Evolutionary conservation across 2,329 filamentous ascomycete species (phyloP).

Genomic region (Harringtonia lauricola): DNA sequence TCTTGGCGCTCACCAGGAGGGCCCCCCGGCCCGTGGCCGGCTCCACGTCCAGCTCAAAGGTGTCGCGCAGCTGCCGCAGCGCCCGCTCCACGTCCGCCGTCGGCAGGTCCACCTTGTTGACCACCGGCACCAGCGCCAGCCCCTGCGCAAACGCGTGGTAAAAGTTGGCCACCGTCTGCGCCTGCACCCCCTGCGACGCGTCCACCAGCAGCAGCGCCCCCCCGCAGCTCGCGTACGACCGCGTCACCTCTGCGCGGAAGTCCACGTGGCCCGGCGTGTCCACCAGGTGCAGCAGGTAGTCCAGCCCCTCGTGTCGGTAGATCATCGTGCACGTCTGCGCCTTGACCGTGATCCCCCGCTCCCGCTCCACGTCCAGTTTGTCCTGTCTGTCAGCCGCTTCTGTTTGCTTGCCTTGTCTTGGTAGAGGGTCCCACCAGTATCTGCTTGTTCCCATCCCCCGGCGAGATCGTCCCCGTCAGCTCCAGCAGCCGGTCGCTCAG

Average conservation of each 20-base stretch:
- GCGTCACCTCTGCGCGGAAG: conserved; percentile 89
- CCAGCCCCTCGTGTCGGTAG: conserved; percentile 72
- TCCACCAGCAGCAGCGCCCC: conserved; percentile 89
- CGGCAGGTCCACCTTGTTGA: conserved; percentile 94
- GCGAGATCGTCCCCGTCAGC: conserved; percentile 82
- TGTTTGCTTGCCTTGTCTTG: too few species aligned
- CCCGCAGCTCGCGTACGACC: conserved; percentile 92
- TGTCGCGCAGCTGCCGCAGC: conserved; percentile 72
- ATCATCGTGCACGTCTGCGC: conserved; percentile 98
- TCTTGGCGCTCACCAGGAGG: conserved; percentile 78
- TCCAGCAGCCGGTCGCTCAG: conserved; percentile 87
- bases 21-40: conserved; percentile 40
- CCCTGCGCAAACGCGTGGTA: conserved; percentile 93
- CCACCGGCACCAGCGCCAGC: conserved; percentile 73
- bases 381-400: conserved; percentile 38
- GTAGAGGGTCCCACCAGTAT: conserved; percentile 60
- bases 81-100: conserved; percentile 81
- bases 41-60: conserved; percentile 76
- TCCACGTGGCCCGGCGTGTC: conserved; percentile 97
- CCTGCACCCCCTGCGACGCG: conserved; percentile 92
- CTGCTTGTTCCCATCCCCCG: conserved; percentile 78
- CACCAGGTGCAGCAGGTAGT: conserved; percentile 90
- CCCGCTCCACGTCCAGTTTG: conserved; percentile 91
- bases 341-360: conserved; percentile 96
- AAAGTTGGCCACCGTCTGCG: conserved; percentile 97